Evolutionary conservation across 768 basidiomycete species (phyloP), one percentile per base, ranked within the genome.

Genomic region (Coprinopsis sp.): DNA sequence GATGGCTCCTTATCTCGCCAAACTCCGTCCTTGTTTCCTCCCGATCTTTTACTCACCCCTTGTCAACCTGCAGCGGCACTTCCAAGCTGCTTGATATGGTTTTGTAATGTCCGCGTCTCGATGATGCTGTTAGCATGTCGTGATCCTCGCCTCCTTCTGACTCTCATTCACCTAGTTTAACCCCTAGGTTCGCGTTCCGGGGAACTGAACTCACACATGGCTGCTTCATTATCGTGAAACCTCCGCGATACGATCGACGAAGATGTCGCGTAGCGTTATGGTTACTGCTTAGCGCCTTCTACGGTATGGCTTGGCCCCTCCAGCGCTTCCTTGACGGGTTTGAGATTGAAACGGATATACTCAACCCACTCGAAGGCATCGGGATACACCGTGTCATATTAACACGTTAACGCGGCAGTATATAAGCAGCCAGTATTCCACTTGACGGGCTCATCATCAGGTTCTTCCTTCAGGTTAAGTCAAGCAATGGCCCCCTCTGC

Each of bases 251-350:
- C 33, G 10, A 19, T 29, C 27, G 12, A 29, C 37, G 38, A 30
- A 19, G 25, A 23, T 19, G 27, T 21, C 34, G 21, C 18, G 43
- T 49, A 49, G 40, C 27, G 19, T 49, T 49, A 49, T 34, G 47
- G 30, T 49, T 49, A 33, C 40, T 27, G n/a, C 21, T n/a, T 16
- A 21, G 11, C 31, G 19, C 39, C 28, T 18, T 21, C 21, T 27
- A 10, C 22, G 13, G 23, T n/a, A n/a, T n/a, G n/a, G n/a, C n/a
- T n/a, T n/a, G n/a, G n/a, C n/a, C n/a, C n/a, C n/a, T n/a, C n/a
- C n/a, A n/a, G n/a, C n/a, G n/a, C n/a, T n/a, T n/a, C n/a, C n/a
- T n/a, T n/a, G n/a, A n/a, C n/a, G n/a, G n/a, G n/a, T n/a, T n/a
- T n/a, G n/a, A n/a, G n/a, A n/a, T n/a, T n/a, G n/a, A n/a, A n/a